These are phyloP conservation scores for Aspergillus saccharolyticus DNA, from an alignment of 495 filamentous ascomycete species.

Conservation along the genomic window DNA sequence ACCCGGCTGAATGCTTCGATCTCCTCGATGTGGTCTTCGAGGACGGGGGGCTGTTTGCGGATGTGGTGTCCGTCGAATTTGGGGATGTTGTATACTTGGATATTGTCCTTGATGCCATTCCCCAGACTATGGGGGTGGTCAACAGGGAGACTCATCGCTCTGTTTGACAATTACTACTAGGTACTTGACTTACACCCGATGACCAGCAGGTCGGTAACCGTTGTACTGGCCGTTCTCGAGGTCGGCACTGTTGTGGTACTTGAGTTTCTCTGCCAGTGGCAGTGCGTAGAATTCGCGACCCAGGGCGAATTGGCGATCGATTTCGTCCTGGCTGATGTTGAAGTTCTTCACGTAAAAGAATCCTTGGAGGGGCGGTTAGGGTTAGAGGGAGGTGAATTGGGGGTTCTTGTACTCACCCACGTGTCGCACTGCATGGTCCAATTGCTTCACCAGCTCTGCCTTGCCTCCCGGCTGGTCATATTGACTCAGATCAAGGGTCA, in stretches of 20 bases:
- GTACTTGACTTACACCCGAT: slow-evolving; percentile 30
- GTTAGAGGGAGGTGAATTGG: background rate
- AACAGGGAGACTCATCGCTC: background rate
- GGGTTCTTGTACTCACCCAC: slow-evolving; percentile 33
- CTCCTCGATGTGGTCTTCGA: slow-evolving; percentile 26
- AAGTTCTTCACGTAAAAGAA: slow-evolving; percentile 56
- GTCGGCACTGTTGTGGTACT: slow-evolving; percentile 37
- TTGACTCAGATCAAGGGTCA: slow-evolving; percentile 49
- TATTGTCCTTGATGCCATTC: slow-evolving; percentile 44
- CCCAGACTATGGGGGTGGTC: too few species aligned
- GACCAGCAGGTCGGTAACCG: slow-evolving; percentile 41
- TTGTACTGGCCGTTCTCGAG: slow-evolving; percentile 36
- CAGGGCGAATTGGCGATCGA: slow-evolving; percentile 53
- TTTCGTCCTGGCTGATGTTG: slow-evolving; percentile 50
- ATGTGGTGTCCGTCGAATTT: slow-evolving; percentile 45
- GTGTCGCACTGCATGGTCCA: slow-evolving; percentile 53
- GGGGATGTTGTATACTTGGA: slow-evolving; percentile 49
- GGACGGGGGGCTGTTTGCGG: slow-evolving; percentile 34
- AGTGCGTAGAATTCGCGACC: slow-evolving; percentile 51
- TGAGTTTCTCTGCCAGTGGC: slow-evolving; percentile 50
- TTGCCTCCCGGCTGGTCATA: slow-evolving; percentile 51
- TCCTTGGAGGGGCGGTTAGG: slow-evolving; percentile 19
- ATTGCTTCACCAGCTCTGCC: slow-evolving; percentile 47
- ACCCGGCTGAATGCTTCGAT: slow-evolving; percentile 43
- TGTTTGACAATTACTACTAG: too few species aligned